Base-by-base conservation (phyloP, 345 rosid species). In the Odontarrhena argentea region DNA sequence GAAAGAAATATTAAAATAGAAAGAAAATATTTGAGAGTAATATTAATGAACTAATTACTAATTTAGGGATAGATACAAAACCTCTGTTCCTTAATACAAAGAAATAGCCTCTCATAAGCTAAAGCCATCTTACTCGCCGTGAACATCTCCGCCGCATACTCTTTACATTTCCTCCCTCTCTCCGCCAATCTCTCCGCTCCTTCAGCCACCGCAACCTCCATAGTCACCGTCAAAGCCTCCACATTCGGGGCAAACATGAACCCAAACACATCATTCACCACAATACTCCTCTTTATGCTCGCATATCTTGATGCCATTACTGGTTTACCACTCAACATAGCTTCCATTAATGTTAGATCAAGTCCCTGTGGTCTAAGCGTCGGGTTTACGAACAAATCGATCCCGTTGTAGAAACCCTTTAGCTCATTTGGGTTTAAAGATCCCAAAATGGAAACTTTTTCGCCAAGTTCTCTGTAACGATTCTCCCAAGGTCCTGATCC, bases 361-460 rank as follows among this genome's bases (percentile, higher is more conserved):
- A 92, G 87, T 6, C 99, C 97, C 65, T 90, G 97, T 9, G 99
- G 99, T 71, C 99, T 80, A 0, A 94, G 81, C 0, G 95, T 94
- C 0, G 97, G 99, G 57, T 94, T 94, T 37, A 91, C 84, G 50
- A 91, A 88, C 12, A 94, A 44, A 54, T 94, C 97, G 1, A 94
- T 86, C 0, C 84, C 80, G 37, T 88, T 94, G 69, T 94, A 94
- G 41, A 94, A 91, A 7, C 80, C 87, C 59, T 68, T 85, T 7
- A 91, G 55, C 22, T 88, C 73, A 6, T 79, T 34, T 4, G 99
- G 82, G 40, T 42, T 74, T 85, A 88, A 63, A 2, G 99, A 88
- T 15, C 99, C 97, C 59, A 91, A 67, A 12, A 88, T 95, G 1
- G 80, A 24, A 2, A 81, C 91, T 11, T 74, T 82, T 1, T 67